These are phyloP conservation scores for Mitragyna speciosa DNA, from an alignment of 257 asterid genomes.

Conservation along the genomic window DNA sequence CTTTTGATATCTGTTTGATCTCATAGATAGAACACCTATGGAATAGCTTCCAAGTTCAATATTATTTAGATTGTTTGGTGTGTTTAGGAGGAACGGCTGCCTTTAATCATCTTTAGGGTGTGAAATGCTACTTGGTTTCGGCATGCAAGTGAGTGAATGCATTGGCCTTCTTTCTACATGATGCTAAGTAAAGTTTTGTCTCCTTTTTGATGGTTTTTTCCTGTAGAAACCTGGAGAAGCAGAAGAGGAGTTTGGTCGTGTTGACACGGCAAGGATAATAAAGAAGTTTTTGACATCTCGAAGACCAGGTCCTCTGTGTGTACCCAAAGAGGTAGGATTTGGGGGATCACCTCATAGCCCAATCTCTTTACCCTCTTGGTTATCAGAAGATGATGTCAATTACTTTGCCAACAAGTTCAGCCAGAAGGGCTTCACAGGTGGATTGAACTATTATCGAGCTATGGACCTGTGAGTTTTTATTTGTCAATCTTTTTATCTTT, in stretches of 20 bases:
- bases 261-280: constrained; percentile 52
- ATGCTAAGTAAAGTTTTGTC: neutral
- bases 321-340: constrained; percentile 64
- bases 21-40: neutral
- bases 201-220: neutral
- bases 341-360: constrained; percentile 61
- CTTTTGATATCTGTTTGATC: neutral
- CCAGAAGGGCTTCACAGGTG: constrained; percentile 83
- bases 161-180: neutral
- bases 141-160: neutral
- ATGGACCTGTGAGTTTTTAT: constrained; percentile 66
- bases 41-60: no score
- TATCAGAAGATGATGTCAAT: constrained; percentile 71
- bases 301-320: constrained; percentile 45
- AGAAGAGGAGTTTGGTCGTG: constrained; percentile 69
- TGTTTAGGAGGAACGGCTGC: neutral
- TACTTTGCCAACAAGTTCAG: constrained; percentile 64
- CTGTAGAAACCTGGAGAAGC: constrained; percentile 75
- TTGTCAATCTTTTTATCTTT: neutral
- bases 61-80: neutral
- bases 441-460: constrained; percentile 87
- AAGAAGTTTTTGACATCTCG: constrained; percentile 56
- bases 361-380: constrained; percentile 74
- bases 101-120: neutral
- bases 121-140: neutral